phyloP scores from a whole-genome alignment of 1,284 basidiomycete genomes.

The Sphagnurus paluster region DNA sequence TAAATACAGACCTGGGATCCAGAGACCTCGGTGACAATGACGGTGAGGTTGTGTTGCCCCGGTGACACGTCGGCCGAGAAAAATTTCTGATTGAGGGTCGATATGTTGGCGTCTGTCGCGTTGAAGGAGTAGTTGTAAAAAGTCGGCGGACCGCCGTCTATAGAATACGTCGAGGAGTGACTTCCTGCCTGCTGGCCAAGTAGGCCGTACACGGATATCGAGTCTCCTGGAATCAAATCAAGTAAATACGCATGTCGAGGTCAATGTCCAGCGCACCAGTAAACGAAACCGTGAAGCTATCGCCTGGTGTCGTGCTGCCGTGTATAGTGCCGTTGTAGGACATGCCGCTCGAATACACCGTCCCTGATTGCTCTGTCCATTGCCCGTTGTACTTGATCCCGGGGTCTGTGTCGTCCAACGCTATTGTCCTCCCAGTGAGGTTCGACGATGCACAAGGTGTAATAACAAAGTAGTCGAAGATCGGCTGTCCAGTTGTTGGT shows the following conservation, averaged over 20 bases:
- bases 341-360: slow-evolving; percentile 12
- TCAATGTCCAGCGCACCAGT: too few relatives aligned
- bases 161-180: slow-evolving; percentile 20
- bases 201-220: slow-evolving; percentile 23
- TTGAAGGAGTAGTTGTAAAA: slow-evolving; percentile 14
- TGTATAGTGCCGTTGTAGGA: slow-evolving; percentile 20
- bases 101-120: slow-evolving; percentile 17
- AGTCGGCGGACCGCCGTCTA: slow-evolving; percentile 17
- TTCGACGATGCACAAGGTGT: slow-evolving; percentile 1
- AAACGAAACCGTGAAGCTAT: slow-evolving; percentile 21
- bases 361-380: slow-evolving; percentile 12
- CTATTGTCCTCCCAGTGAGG: slow-evolving; percentile 3
- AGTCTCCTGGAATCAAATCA: slow-evolving; percentile 15
- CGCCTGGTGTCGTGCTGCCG: slow-evolving; percentile 16
- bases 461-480: slow-evolving; percentile 9
- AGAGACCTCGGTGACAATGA: slow-evolving; percentile 20
- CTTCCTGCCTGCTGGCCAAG: slow-evolving; percentile 20
- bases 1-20: slow-evolving; percentile 19
- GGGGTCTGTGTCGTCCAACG: slow-evolving; percentile 6
- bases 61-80: slow-evolving; percentile 19
- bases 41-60: slow-evolving; percentile 21
- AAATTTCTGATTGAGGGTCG: slow-evolving; percentile 20
- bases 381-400: slow-evolving; percentile 5
- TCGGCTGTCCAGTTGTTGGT: background rate
- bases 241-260: background rate